Evolutionary conservation across 257 asterid genomes (phyloP), one percentile per base, ranked within the genome.

Genomic region (Lycium ferocissimum): DNA sequence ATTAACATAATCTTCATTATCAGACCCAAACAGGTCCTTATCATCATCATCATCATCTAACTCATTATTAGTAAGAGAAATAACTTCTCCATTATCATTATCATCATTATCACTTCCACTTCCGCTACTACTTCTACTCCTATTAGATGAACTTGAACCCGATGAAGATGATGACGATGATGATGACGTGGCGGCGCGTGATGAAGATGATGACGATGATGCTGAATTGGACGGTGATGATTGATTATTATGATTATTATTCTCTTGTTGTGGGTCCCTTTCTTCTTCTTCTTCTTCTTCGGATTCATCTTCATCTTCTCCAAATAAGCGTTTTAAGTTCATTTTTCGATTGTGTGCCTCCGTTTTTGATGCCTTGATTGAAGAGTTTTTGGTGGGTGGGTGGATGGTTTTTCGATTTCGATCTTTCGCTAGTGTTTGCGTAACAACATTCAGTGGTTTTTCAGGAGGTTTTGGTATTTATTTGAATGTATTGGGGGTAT

Each of bases 21-120:
- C 99, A 58, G 97, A 92, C 71, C 97, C 99, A 88, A 96, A 96
- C 47, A 96, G 97, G 92, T 96, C 99, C 92, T 89, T 96, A 63
- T 17, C 47, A 8, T 70, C 79, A 7, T 69, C 78, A 38, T 70
- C 78, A 8, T 38, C 78, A 3, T 67, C 73, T 66, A 26, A 35
- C 47, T 20, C 75, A 35, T 47, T 67, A 38, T 15, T 69, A 69
- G 14, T 69, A 70, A 38, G 79, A 38, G 79, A 70, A 70, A 40
- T 70, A 53, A 70, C 79, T 90, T 93, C 98, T 3, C 88, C 94
- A n/a, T 90, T 86, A 82, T 85, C 88, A 8, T 89, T 93, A 3
- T 88, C 91, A 7, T 86, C 45, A 3, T 6, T 40, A 3, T 1
- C 45, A 40, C 54, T 88, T 51, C 63, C 89, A 71, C 83, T 80